These are phyloP conservation scores for Zangia roseola DNA, from an alignment of 768 basidiomycete genomes.

Conservation along the genomic window DNA sequence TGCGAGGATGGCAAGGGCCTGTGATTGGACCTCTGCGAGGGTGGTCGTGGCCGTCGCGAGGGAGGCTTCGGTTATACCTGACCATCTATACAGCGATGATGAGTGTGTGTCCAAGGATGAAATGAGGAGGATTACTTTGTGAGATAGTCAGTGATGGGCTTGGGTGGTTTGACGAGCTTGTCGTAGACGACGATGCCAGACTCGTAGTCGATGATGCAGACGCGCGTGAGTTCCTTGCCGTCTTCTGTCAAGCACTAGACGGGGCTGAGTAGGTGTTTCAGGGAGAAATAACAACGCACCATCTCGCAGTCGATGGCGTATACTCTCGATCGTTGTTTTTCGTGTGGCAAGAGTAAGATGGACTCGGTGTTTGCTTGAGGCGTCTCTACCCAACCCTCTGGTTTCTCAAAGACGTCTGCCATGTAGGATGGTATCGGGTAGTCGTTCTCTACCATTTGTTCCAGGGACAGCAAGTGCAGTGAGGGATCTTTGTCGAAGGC, in stretches of 20 bases:
- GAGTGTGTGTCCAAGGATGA: not conserved
- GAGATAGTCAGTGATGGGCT: constrained; percentile 88
- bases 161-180: constrained; percentile 83
- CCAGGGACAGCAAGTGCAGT: constrained; percentile 69
- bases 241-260: constrained; percentile 82
- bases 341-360: constrained; percentile 29
- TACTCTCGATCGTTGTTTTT: constrained; percentile 46
- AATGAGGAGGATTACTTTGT: constrained; percentile 55
- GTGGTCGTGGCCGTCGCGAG: constrained; percentile 74
- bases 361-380: constrained; percentile 44
- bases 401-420: constrained; percentile 64
- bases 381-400: constrained; percentile 80
- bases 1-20: constrained; percentile 63
- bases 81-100: constrained; percentile 56
- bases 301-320: constrained; percentile 97
- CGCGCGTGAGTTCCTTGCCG: constrained; percentile 84
- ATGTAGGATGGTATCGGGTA: constrained; percentile 89
- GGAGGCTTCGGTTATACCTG: constrained; percentile 82
- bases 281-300: constrained; percentile 46
- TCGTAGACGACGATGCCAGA: constrained; percentile 80
- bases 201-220: constrained; percentile 79
- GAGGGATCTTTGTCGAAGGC: constrained; percentile 61
- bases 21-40: constrained; percentile 71
- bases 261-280: not conserved
- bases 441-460: constrained; percentile 93